Conservation (phyloP, 2,329 filamentous ascomycete species). For the Meredithiella fracta region DNA sequence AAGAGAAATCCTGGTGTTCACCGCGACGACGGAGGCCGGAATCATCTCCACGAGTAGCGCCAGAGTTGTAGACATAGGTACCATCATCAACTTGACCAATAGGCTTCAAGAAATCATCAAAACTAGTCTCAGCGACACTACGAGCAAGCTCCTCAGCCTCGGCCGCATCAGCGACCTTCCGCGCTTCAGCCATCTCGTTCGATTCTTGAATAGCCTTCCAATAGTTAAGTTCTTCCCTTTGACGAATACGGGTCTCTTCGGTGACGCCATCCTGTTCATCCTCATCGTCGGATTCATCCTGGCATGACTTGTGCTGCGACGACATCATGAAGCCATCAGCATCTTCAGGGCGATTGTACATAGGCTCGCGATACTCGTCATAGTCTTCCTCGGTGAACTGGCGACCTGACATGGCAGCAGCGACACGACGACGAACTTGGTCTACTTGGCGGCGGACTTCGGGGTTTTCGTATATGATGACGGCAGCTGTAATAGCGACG, state of each 20-base stretch:
- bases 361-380: constrained; percentile 28
- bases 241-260: constrained; percentile 41
- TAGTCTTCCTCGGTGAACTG: constrained; percentile 35
- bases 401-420: constrained; percentile 30
- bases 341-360: constrained; percentile 50
- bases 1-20: constrained; percentile 19
- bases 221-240: constrained; percentile 48
- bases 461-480: constrained; percentile 47
- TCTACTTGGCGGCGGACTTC: constrained; percentile 45
- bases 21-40: constrained; percentile 29
- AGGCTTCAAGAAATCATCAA: constrained; percentile 42
- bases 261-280: constrained; percentile 36
- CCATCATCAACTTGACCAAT: constrained; percentile 35
- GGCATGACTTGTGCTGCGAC: constrained; percentile 26
- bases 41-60: constrained; percentile 27
- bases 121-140: constrained; percentile 26
- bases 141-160: constrained; percentile 14
- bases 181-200: constrained; percentile 25
- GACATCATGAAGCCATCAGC: constrained; percentile 46
- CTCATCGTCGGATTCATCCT: constrained; percentile 19
- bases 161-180: constrained; percentile 11
- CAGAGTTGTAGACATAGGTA: constrained; percentile 41
- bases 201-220: constrained; percentile 43
- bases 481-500: constrained; percentile 39
- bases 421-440: constrained; percentile 44